These are phyloP conservation scores for Myriosclerotinia scirpicola DNA, from an alignment of 2,329 filamentous ascomycete species.

Conservation along the genomic window DNA sequence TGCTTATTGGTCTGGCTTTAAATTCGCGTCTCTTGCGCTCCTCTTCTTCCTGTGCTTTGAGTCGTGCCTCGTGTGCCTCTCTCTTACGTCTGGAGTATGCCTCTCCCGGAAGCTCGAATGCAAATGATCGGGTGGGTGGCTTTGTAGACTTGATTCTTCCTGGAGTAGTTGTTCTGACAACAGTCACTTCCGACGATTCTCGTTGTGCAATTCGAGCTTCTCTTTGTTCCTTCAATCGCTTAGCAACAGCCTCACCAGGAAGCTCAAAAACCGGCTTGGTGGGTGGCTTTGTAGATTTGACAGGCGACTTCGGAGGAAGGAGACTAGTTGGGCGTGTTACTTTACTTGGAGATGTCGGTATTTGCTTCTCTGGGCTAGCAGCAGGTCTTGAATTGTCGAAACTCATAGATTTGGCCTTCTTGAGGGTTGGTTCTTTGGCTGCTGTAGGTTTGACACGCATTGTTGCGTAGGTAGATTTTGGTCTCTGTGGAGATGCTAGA, in stretches of 20 bases:
- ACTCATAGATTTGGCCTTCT: slow-evolving; percentile 36
- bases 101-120: slow-evolving; percentile 64
- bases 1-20: slow-evolving; percentile 59
- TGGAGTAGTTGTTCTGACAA: slow-evolving; percentile 41
- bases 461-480: slow-evolving; percentile 44
- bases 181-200: slow-evolving; percentile 41
- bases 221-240: slow-evolving; percentile 57
- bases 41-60: slow-evolving; percentile 59
- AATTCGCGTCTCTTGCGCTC: slow-evolving; percentile 61
- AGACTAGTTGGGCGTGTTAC: slow-evolving; percentile 45
- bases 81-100: slow-evolving; percentile 51
- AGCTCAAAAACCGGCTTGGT: slow-evolving; percentile 61
- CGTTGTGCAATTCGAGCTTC: slow-evolving; percentile 53
- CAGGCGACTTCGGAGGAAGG: slow-evolving; percentile 45
- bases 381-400: slow-evolving; percentile 28
- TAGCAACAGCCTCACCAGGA: slow-evolving; percentile 60
- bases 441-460: slow-evolving; percentile 46
- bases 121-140: slow-evolving; percentile 51
- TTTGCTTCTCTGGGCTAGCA: slow-evolving; percentile 35
- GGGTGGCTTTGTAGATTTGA: slow-evolving; percentile 54
- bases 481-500: slow-evolving; percentile 36
- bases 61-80: slow-evolving; percentile 55
- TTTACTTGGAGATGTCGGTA: slow-evolving; percentile 32
- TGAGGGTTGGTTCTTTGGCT: slow-evolving; percentile 31
- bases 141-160: slow-evolving; percentile 52